phyloP scores from a whole-genome alignment of 2,329 filamentous ascomycete species.

The Monosporascus sp. region DNA sequence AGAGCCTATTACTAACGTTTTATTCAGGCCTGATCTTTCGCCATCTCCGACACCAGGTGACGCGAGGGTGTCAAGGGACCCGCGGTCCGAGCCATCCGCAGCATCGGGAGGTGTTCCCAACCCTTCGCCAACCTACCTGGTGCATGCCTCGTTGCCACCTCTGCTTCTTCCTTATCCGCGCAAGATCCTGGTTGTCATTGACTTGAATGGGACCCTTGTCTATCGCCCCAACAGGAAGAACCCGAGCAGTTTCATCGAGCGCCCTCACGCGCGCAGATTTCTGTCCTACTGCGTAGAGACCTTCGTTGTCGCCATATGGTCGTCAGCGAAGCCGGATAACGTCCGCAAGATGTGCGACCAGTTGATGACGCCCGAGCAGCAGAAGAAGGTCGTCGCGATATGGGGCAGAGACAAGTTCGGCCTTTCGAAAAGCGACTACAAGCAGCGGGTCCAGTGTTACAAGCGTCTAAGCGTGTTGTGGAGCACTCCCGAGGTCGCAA shows the following conservation, averaged over 20 bases:
- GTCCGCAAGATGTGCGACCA: slow-evolving; percentile 62
- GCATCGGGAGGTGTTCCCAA: slow-evolving; percentile 56
- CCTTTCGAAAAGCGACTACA: slow-evolving; percentile 61
- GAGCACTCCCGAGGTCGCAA: slow-evolving; percentile 43
- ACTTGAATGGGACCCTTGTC: slow-evolving; percentile 90
- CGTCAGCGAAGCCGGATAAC: slow-evolving; percentile 72
- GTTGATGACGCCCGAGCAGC: slow-evolving; percentile 55
- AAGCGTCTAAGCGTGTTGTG: slow-evolving; percentile 77
- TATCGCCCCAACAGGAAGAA: slow-evolving; percentile 55
- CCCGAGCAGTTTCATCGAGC: slow-evolving; percentile 53
- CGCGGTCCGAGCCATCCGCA: slow-evolving; percentile 14
- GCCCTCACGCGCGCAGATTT: slow-evolving; percentile 66
- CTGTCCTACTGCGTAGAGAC: slow-evolving; percentile 67
- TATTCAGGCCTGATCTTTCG: no score
- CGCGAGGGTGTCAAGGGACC: slow-evolving; percentile 1
- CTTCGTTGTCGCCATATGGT: slow-evolving; percentile 86
- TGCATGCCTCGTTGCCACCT: slow-evolving; percentile 42
- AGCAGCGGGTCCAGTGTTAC: slow-evolving; percentile 75
- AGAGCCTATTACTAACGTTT: no score
- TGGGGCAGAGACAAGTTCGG: slow-evolving; percentile 78
- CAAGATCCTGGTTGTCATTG: slow-evolving; percentile 75
- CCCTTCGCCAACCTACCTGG: slow-evolving; percentile 58
- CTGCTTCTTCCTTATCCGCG: slow-evolving; percentile 41
- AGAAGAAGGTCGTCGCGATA: slow-evolving; percentile 55
- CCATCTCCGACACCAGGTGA: no score